Base-by-base conservation (phyloP, 2,329 filamentous ascomycete genomes). In the Aspergillus phoenicis region DNA sequence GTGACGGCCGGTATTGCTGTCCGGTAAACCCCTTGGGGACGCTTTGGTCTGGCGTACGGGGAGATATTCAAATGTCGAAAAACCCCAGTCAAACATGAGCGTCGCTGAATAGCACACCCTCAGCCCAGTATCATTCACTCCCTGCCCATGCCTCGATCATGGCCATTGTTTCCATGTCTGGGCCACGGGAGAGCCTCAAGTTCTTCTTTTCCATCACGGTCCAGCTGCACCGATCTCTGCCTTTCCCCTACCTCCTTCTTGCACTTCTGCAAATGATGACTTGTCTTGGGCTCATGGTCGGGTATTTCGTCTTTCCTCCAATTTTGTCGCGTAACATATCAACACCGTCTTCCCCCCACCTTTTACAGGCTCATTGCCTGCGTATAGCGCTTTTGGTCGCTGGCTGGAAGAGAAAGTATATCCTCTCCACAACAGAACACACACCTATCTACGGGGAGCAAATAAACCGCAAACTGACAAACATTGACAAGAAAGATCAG, bases 381-480 rank as follows among this genome's bases (percentile, higher is more conserved):
- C 41, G 11, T 47, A 33, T 47, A 58, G 13, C 57, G 24, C n/a
- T 28, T 20, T 57, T 39, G 39, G 58, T 57, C 47, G 30, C 54
- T 20, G 41, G 51, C 51, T 54, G 48, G 55, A 49, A 47, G 17
- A 41, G 52, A 38, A 39, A 57, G 30, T 24, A 26, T 11, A 26
- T 59, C 62, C 61, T 43, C 62, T 58, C 54, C 55, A 54, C 60
- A 61, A 61, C 62, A 63, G 28, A 64, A 67, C 61, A 70, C 61
- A 70, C 60, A 69, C 72, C 72, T 75, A 75, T 76, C 74, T 77
- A 77, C 73, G 69, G 67, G 68, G 63, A 71, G 61, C 57, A 60
- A 58, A 60, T 59, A 57, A 43, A 57, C 60, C 53, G 39, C 33
- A 56, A 55, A 33, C 33, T 43, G 39, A 56, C 28, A 47, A 47